A percentile compares a stretch with the other conserved stretches of the same genome.
phyloP scores from a whole-genome alignment of 148 eudicot genomes.

The Persicaria tinctoria region DNA sequence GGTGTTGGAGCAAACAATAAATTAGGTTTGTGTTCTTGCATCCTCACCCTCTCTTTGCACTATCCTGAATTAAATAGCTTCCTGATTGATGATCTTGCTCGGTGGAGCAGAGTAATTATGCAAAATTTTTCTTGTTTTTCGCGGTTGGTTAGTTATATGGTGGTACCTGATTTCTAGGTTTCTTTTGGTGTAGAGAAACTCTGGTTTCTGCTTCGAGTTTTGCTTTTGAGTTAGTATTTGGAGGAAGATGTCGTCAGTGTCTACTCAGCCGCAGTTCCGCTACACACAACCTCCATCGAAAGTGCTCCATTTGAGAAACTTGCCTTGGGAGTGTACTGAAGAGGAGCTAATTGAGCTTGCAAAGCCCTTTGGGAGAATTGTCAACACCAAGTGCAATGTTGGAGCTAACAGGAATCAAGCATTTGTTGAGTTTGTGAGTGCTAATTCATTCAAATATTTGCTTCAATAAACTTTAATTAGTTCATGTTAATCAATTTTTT shows the following conservation, averaged over 20 bases:
- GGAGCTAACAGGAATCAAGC: constrained; percentile 98
- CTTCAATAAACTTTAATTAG: not conserved
- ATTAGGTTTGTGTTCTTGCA: not conserved
- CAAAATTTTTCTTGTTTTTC: not conserved
- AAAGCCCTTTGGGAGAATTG: constrained; percentile 92
- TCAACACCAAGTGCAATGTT: constrained; percentile 97
- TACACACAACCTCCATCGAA: constrained; percentile 97
- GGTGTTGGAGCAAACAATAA: not conserved
- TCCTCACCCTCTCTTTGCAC: not conserved
- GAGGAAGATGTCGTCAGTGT: constrained; percentile 75
- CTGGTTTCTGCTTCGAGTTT: not conserved
- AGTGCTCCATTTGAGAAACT: constrained; percentile 93
- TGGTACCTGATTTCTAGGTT: not conserved
- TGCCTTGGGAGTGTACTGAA: constrained; percentile 98
- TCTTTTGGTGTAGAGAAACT: constrained; percentile 9
- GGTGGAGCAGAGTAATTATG: not conserved
- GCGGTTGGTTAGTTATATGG: not conserved
- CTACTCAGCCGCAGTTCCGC: constrained; percentile 95
- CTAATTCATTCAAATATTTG: not conserved
- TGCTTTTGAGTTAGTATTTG: not conserved
- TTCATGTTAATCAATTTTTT: not conserved
- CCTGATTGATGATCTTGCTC: not conserved
- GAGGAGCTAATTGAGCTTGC: constrained; percentile 93
- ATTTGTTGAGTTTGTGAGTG: constrained; percentile 93
- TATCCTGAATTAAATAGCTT: not conserved